Evolutionary conservation across 139 green algal genomes (phyloP).

Genomic region (Trebouxia sp.): DNA sequence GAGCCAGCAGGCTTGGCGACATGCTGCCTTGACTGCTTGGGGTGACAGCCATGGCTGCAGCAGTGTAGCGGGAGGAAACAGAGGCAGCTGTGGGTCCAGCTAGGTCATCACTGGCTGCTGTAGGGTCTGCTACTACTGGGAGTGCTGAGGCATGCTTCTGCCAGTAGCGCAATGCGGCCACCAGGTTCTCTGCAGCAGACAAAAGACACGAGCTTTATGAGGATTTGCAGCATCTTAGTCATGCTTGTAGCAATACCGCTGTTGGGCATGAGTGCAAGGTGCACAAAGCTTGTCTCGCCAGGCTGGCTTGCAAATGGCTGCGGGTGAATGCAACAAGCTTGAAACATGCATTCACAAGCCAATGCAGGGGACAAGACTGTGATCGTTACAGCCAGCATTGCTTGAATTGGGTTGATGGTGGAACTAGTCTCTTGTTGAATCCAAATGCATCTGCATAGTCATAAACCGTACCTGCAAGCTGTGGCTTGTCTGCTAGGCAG

Average conservation of each 20-base stretch:
- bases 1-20: slow-evolving; percentile 26
- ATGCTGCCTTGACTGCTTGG: neutral
- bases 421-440: no score
- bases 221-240: neutral
- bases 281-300: neutral
- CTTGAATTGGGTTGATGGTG: no score
- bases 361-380: no score
- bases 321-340: no score
- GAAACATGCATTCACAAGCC: no score
- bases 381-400: no score
- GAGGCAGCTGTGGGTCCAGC: neutral
- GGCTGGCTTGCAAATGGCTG: neutral
- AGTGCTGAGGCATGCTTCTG: neutral
- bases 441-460: no score
- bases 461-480: neutral
- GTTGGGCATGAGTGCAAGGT: neutral
- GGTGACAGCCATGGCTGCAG: neutral
- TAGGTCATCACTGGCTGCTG: neutral
- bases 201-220: neutral
- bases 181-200: neutral
- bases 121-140: slow-evolving; percentile 1
- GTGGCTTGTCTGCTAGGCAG: neutral
- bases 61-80: neutral
- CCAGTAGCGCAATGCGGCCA: neutral
- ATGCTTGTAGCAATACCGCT: neutral